phyloP scores from a whole-genome alignment of 2,329 filamentous ascomycete species.

The Fusarium armeniacum region DNA sequence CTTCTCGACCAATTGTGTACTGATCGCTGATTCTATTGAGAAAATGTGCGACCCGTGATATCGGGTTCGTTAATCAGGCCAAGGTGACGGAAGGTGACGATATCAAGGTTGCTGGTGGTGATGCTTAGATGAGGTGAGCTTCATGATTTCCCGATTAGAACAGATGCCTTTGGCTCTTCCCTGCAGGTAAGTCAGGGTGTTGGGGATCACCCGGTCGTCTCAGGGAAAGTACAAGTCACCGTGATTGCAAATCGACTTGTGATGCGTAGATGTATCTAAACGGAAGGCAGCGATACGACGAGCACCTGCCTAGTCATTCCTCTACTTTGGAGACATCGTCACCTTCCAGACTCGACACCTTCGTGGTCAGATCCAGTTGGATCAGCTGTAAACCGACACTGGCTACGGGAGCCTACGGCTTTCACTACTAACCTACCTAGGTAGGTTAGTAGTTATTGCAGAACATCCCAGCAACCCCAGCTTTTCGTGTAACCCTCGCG shows the following conservation, averaged over 20 bases:
- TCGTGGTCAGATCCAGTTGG: not conserved
- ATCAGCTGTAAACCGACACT: slow-evolving; percentile 22
- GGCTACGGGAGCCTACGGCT: slow-evolving; percentile 13
- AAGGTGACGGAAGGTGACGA: slow-evolving; percentile 15
- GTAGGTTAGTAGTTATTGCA: slow-evolving; percentile 7
- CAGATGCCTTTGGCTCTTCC: not conserved
- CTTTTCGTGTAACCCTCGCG: slow-evolving; percentile 22
- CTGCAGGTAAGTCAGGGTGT: slow-evolving; percentile 17
- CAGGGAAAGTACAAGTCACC: not conserved
- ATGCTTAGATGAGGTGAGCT: slow-evolving; percentile 25
- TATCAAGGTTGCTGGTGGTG: slow-evolving; percentile 18
- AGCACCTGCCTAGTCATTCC: slow-evolving; percentile 7
- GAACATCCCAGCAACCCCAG: slow-evolving; percentile 36
- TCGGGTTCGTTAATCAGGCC: slow-evolving; percentile 18
- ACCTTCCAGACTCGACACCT: slow-evolving; percentile 38
- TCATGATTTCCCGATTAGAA: slow-evolving; percentile 21
- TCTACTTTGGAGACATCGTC: slow-evolving; percentile 39
- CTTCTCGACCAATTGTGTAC: slow-evolving; percentile 7
- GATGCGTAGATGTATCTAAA: not conserved
- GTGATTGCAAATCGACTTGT: not conserved
- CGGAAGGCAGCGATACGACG: slow-evolving; percentile 4
- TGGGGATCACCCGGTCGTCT: not conserved
- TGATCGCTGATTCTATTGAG: slow-evolving; percentile 9
- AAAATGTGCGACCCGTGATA: slow-evolving; percentile 24
- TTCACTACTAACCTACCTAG: slow-evolving; percentile 1